Evolutionary conservation across 805 yeast genomes (phyloP), one percentile per base, ranked within the genome.

Genomic region (Komagataella pseudopastoris): DNA sequence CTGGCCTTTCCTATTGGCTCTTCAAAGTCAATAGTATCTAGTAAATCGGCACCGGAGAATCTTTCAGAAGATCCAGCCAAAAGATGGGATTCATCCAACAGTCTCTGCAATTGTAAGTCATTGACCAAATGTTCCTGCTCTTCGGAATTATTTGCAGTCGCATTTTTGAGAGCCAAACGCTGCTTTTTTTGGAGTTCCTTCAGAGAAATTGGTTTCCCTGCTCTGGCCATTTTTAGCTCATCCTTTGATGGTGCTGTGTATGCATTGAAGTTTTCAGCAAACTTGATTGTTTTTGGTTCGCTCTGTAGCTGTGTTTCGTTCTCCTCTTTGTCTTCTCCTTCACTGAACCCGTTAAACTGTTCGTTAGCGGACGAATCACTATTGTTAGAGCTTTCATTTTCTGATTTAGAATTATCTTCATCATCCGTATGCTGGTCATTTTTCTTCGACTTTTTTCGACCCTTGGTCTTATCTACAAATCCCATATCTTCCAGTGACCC

Each of bases 81-180:
- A 23, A 86, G 78, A 63, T 85, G 91, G 0, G 91, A 84, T 63
- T 86, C 93, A 53, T 74, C 70, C 23, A 86, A 62, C 46, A 86
- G 74, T 53, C 89, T 67, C 61, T 85, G 90, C 49, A 86, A 67
- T 57, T 81, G 85, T n/a, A 83, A 59, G 63, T 85, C 93, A 56
- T 84, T 83, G 54, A 81, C 76, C 55, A 83, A 58, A 58, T 85
- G 78, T 23, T 82, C 78, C 43, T 65, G 69, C 30, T 75, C 76
- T 22, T 67, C 72, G 22, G 60, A 61, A 6, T 57, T 61, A 44
- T 68, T 64, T 3, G 65, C 61, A 14, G 62, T 65, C 5, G 64
- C 54, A 44, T 50, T 51, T 47, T 57, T 60, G 24, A 55, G 48
- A 54, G 67, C 63, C 55, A 67, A 58, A 45, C 64, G 61, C 54